Base-by-base conservation (phyloP, 2,329 filamentous ascomycete genomes). In the Fusarium sp. region DNA sequence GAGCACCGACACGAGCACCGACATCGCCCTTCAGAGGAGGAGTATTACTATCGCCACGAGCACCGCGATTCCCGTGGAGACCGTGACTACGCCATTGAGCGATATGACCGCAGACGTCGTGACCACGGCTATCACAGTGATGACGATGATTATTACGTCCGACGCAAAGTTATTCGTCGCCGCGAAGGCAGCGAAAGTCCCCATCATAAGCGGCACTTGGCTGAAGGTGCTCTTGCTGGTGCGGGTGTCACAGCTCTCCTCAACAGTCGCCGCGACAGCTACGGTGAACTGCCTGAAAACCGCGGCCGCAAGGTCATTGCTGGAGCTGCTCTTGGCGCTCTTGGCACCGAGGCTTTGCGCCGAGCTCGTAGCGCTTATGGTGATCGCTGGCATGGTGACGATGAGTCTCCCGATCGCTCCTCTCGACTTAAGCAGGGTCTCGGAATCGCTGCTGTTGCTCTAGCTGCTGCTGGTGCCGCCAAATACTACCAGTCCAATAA, bases 191-290 rank as follows among this genome's bases (percentile, higher is more conserved):
- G 87, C 69, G 81, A 82, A 18, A 87, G 86, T 71, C 81, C 84
- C 55, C 85, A 89, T 71, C 88, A 88, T 73, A 90, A 86, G 78
- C 87, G 87, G 45, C 87, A 91, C 73, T 79, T 92, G 10, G 90
- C 90, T 28, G 89, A 91, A 76, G 90, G 90, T n/a, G 90, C 89
- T 15, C 83, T 91, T 22, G 90, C 90, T 33, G 90, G 89, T 22
- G 90, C 90, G 24, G 90, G 90, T 54, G 80, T 90, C 13, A 87
- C 88, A 16, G 90, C 90, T n/a, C 80, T 91, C 6, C 80, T 91
- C 11, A 84, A 86, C 22, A 88, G 87, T 53, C 87, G 89, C 26
- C 85, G 87, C 53, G 84, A 86, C 56, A 84, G 83, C 61, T 81
- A 86, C 6, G 86, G 87, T 55, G 87, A 88, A 30, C 76, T 87